Percentiles rank a stretch among this genome's conserved stretches.
phyloP scores from a whole-genome alignment of 345 rosid genomes.

The Arabidopsis arenosa region DNA sequence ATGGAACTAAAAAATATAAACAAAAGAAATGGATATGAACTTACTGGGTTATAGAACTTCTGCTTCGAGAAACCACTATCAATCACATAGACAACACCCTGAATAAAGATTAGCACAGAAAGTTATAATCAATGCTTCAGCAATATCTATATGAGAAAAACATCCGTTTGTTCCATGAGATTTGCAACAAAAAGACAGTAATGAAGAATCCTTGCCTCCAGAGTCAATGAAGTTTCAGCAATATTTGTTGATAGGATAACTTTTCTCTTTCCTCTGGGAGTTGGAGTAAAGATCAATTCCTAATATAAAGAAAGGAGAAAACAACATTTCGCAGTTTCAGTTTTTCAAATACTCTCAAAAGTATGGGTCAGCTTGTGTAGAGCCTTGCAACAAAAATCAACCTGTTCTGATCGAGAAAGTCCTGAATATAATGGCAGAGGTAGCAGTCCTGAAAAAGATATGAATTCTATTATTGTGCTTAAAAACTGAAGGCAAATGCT shows the following conservation, averaged over 20 bases:
- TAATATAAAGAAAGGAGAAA: constrained; percentile 40
- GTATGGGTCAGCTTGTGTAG: neutral
- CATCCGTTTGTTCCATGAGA: neutral
- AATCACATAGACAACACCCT: constrained; percentile 95
- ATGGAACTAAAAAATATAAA: constrained; percentile 15
- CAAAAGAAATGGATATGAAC: constrained; percentile 28
- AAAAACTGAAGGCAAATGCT: constrained; percentile 14
- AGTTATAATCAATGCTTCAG: constrained; percentile 18
- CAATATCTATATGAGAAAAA: neutral
- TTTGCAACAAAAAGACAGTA: constrained; percentile 11
- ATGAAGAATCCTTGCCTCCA: constrained; percentile 64
- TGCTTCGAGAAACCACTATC: constrained; percentile 98
- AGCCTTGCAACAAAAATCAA: constrained; percentile 23
- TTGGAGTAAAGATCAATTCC: constrained; percentile 88
- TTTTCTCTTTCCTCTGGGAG: constrained; percentile 93
- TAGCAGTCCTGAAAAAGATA: constrained; percentile 68
- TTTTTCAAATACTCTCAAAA: constrained; percentile 8
- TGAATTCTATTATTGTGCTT: constrained; percentile 15
- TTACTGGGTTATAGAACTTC: constrained; percentile 92
- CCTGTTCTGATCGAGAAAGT: constrained; percentile 89
- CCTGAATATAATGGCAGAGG: constrained; percentile 87
- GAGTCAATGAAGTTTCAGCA: constrained; percentile 92
- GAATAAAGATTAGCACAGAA: constrained; percentile 30
- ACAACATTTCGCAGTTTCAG: neutral
- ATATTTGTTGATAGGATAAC: constrained; percentile 91